Evolutionary conservation across 331 rosid genomes (phyloP).

Genomic region (Ulmus americana): DNA sequence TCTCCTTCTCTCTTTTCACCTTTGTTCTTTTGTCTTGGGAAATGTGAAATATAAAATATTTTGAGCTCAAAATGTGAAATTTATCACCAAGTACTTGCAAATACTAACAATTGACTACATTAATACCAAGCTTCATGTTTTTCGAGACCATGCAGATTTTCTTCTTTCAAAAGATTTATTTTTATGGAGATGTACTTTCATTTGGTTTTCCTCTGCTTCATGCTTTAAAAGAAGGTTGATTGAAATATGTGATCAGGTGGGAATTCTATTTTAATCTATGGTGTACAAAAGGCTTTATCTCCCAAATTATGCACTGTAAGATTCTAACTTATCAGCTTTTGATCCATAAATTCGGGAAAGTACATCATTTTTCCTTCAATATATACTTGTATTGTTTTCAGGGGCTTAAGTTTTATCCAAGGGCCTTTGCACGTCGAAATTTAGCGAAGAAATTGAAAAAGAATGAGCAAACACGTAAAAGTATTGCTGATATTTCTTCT

Average conservation of each 20-base stretch:
- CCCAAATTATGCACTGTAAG: conserved; percentile 27
- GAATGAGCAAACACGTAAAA: conserved; percentile 20
- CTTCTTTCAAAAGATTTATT: background rate
- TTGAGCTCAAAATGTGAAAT: conserved; percentile 1
- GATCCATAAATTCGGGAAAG: background rate
- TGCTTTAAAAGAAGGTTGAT: conserved; percentile 11
- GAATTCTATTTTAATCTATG: conserved; percentile 14
- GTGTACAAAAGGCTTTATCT: conserved; percentile 24
- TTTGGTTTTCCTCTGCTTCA: background rate
- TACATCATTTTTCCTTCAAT: background rate
- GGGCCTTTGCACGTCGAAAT: conserved; percentile 50
- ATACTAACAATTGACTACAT: too few relatives aligned
- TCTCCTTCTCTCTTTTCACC: background rate
- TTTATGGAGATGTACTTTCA: conserved; percentile 5
- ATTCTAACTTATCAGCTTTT: background rate
- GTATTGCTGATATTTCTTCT: conserved; percentile 32
- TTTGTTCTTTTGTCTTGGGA: background rate
- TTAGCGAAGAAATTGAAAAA: conserved; percentile 45
- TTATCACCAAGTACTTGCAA: background rate
- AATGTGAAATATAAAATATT: background rate
- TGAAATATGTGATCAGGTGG: conserved; percentile 23
- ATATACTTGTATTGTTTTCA: conserved; percentile 19
- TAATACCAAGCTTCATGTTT: too few relatives aligned
- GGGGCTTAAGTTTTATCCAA: conserved; percentile 35
- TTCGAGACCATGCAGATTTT: too few relatives aligned